A percentile compares a stretch with the other conserved stretches of the same genome.
Conservation (phyloP, 352 stramenopile genomes). For the Bremia lactucae region DNA sequence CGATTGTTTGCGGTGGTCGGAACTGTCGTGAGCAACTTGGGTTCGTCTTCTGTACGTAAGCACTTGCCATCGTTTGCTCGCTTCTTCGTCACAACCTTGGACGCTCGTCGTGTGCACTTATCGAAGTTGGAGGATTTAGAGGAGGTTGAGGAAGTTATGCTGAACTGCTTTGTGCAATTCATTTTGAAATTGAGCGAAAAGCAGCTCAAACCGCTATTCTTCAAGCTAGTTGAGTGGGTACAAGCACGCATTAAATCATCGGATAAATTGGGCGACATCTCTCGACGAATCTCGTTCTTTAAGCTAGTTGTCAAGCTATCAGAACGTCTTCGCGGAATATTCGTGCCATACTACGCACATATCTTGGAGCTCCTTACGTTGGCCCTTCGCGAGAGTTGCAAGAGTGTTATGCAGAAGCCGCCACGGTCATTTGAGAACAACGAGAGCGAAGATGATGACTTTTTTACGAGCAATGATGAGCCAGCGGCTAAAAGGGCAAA, state of each 20-base stretch:
- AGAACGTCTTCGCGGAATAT: conserved; percentile 75
- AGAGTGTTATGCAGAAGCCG: conserved; percentile 38
- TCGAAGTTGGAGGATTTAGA: conserved; percentile 46
- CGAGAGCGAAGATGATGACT: conserved; percentile 26
- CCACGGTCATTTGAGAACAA: conserved; percentile 13
- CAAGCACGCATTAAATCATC: conserved; percentile 28
- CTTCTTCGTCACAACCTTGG: conserved; percentile 74
- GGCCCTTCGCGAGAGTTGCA: conserved; percentile 36
- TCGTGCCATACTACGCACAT: conserved; percentile 82
- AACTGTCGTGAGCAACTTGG: conserved; percentile 45
- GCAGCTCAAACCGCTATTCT: conserved; percentile 82
- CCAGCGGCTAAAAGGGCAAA: conserved; percentile 51
- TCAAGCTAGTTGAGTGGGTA: conserved; percentile 76
- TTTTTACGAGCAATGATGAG: conserved; percentile 41
- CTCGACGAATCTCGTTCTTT: conserved; percentile 69
- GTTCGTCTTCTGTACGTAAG: conserved; percentile 40
- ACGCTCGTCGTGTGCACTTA: conserved; percentile 59
- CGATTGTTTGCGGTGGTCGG: conserved; percentile 65
- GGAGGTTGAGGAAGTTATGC: conserved; percentile 60
- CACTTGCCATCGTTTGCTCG: conserved; percentile 66
- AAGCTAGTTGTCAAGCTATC: conserved; percentile 75
- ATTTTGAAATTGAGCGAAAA: conserved; percentile 84
- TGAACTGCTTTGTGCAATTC: conserved; percentile 71
- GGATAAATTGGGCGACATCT: conserved; percentile 23
- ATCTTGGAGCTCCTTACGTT: conserved; percentile 49